phyloP scores from a whole-genome alignment of 225 moss, liverwort and hornwort species.

The Pseudoscleropodium purum region DNA sequence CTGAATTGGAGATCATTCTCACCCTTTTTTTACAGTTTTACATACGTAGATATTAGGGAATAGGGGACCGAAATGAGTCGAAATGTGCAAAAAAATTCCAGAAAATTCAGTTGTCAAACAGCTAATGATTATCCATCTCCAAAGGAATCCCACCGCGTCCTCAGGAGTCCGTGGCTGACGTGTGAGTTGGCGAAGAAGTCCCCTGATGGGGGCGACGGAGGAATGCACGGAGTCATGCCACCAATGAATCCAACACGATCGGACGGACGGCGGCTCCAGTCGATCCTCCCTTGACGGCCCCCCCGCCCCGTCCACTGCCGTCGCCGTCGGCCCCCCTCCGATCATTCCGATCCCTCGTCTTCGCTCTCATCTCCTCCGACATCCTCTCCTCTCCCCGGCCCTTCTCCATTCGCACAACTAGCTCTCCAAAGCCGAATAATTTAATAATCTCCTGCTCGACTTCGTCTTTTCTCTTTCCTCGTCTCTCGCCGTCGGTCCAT shows the following conservation, averaged over 20 bases:
- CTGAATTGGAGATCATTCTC: not conserved
- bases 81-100: not conserved
- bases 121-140: not conserved
- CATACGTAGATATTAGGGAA: too few relatives aligned
- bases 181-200: not conserved
- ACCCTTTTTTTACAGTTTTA: not conserved
- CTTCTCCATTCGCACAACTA: not conserved
- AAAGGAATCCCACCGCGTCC: not conserved
- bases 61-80: not conserved
- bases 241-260: not conserved
- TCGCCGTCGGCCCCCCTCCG: not conserved
- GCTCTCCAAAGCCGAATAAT: too few relatives aligned
- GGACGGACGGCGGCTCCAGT: not conserved
- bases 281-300: not conserved
- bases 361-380: constrained; percentile 2
- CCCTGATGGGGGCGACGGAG: not conserved
- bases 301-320: too few relatives aligned
- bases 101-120: not conserved
- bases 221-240: not conserved
- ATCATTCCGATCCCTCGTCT: not conserved
- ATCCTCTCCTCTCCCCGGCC: not conserved
- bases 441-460: not conserved
- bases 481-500: not conserved
- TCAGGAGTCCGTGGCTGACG: not conserved
- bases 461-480: not conserved